A percentile compares a stretch with the other conserved stretches of the same genome.
Evolutionary conservation across 2,329 filamentous ascomycete species (phyloP).

Genomic region (Alternaria sp.): DNA sequence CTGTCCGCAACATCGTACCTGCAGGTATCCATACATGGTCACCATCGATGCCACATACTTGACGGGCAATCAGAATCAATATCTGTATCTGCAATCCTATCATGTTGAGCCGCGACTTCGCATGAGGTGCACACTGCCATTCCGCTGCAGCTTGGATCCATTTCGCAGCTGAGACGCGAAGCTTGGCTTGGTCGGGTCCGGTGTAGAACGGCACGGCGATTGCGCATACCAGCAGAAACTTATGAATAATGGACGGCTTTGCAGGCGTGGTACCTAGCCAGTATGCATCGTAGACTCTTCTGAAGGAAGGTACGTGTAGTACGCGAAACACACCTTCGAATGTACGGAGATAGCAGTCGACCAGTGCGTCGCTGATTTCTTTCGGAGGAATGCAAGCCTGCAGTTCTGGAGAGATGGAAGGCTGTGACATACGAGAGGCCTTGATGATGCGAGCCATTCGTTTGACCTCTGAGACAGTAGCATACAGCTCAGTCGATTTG

Average conservation of each 20-base stretch:
- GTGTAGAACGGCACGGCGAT: conserved; percentile 57
- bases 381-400: conserved; percentile 55
- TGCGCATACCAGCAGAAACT: conserved; percentile 52
- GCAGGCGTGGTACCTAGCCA: conserved; percentile 53
- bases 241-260: conserved; percentile 58
- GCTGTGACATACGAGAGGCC: conserved; percentile 41
- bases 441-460: conserved; percentile 61
- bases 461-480: conserved; percentile 54
- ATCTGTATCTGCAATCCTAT: conserved; percentile 57
- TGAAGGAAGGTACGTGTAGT: conserved; percentile 60
- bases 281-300: conserved; percentile 56
- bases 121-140: conserved; percentile 61
- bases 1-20: conserved; percentile 47
- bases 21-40: conserved; percentile 48
- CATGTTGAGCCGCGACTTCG: conserved; percentile 60
- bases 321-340: conserved; percentile 57
- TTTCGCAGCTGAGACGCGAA: conserved; percentile 40
- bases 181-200: conserved; percentile 53
- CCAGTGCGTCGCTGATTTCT: conserved; percentile 53
- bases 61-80: conserved; percentile 47
- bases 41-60: conserved; percentile 44
- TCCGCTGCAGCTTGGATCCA: conserved; percentile 65
- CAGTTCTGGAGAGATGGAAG: conserved; percentile 52
- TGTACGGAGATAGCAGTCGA: conserved; percentile 58
- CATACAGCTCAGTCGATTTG: conserved; percentile 31